phyloP scores from a whole-genome alignment of 2,329 filamentous ascomycete species.

The Tricladium varicosporioides region DNA sequence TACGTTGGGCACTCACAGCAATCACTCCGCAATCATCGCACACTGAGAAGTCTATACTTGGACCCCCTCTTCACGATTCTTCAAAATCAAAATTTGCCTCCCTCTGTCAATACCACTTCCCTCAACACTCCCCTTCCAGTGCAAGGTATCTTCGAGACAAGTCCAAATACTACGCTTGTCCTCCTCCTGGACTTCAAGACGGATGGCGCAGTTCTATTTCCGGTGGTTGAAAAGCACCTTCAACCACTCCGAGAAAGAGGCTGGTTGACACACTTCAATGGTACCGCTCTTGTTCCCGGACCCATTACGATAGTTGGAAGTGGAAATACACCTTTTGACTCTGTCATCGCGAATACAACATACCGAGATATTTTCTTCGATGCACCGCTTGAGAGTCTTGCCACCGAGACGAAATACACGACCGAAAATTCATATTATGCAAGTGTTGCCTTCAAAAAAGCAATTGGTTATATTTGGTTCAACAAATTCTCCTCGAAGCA shows the following conservation, averaged over 20 bases:
- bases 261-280: constrained; percentile 38
- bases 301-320: constrained; percentile 49
- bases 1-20: constrained; percentile 55
- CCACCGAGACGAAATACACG: constrained; percentile 38
- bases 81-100: constrained; percentile 46
- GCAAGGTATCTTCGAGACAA: constrained; percentile 7
- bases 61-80: constrained; percentile 56
- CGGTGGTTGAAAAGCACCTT: constrained; percentile 38
- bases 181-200: constrained; percentile 52
- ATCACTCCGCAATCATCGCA: constrained; percentile 52
- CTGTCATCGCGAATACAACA: constrained; percentile 47
- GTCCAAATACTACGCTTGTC: constrained; percentile 32
- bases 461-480: constrained; percentile 48
- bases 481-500: constrained; percentile 45
- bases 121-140: constrained; percentile 39
- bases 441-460: constrained; percentile 50
- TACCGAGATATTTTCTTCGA: constrained; percentile 64
- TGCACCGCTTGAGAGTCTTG: constrained; percentile 49
- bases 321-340: constrained; percentile 54
- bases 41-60: constrained; percentile 56
- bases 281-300: constrained; percentile 19
- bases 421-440: constrained; percentile 62
- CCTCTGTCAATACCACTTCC: constrained; percentile 32
- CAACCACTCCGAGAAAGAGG: constrained; percentile 38
- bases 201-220: constrained; percentile 37